Percentiles rank a stretch among this genome's conserved stretches.
Evolutionary conservation across 2,329 filamentous ascomycete species (phyloP).

Genomic region (Epichloe hybrida): DNA sequence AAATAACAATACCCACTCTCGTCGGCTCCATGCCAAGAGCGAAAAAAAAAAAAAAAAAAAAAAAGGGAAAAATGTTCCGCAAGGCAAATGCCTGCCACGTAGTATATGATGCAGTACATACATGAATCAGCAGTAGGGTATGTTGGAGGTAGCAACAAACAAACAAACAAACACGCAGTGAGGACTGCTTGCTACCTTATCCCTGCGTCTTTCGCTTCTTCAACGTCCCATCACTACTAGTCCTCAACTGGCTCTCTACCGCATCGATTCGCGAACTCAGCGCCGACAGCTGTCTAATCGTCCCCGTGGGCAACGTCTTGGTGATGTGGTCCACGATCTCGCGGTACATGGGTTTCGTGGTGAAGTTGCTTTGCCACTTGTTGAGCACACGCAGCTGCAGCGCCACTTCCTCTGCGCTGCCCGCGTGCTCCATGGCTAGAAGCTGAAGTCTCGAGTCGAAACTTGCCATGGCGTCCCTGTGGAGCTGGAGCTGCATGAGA

Average conservation of each 20-base stretch:
- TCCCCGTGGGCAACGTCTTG: conserved; percentile 12
- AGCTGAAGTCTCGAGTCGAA: neutral
- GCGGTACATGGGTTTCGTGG: conserved; percentile 26
- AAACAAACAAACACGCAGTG: no score
- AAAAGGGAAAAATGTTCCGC: no score
- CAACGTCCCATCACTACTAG: neutral
- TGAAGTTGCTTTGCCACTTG: conserved; percentile 35
- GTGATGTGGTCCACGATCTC: conserved; percentile 26
- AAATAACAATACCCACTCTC: no score
- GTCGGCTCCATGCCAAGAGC: no score
- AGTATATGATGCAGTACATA: no score
- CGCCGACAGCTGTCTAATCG: conserved; percentile 8
- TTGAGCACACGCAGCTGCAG: conserved; percentile 27
- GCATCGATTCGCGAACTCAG: conserved; percentile 9
- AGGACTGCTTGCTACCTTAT: neutral
- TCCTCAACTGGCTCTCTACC: conserved; percentile 9
- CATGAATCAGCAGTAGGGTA: no score
- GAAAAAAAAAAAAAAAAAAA: no score
- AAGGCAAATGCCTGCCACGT: no score
- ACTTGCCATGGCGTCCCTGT: neutral
- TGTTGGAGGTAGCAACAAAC: no score
- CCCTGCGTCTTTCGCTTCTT: neutral
- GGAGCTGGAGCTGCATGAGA: neutral
- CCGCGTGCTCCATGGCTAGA: neutral
- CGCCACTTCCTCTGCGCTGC: conserved; percentile 17